phyloP scores from a whole-genome alignment of 139 green algal genomes.

The Micromonas commoda region DNA sequence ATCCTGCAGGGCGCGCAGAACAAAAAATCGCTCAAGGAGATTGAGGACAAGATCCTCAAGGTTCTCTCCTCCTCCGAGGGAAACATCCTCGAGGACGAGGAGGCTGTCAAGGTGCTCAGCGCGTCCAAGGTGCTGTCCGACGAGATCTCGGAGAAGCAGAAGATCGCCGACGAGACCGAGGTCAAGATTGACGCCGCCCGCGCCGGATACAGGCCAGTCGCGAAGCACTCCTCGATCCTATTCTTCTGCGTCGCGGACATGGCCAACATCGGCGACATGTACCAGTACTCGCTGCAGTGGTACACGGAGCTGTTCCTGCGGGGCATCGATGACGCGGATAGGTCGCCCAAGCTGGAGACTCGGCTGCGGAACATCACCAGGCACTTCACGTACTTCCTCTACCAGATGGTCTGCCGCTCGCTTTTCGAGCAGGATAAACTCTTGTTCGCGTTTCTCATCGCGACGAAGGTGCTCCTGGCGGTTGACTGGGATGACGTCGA shows the following conservation, averaged over 20 bases:
- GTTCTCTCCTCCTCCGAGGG: constrained; percentile 65
- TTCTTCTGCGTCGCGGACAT: constrained; percentile 79
- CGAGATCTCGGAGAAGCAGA: constrained; percentile 57
- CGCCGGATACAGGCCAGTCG: constrained; percentile 59
- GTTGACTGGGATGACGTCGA: constrained; percentile 32
- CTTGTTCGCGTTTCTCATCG: constrained; percentile 79
- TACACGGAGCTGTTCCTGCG: constrained; percentile 71
- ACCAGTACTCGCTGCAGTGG: constrained; percentile 79
- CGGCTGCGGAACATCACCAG: constrained; percentile 75
- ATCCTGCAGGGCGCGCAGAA: constrained; percentile 70
- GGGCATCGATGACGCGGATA: constrained; percentile 25
- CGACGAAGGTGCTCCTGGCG: constrained; percentile 53
- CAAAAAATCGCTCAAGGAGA: constrained; percentile 65
- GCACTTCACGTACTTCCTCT: constrained; percentile 77
- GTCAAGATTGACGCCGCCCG: constrained; percentile 63
- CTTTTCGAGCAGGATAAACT: constrained; percentile 83
- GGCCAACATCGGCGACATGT: constrained; percentile 68
- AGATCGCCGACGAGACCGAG: constrained; percentile 63
- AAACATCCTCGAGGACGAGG: constrained; percentile 69
- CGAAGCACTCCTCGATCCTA: constrained; percentile 57
- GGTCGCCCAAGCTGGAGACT: constrained; percentile 35
- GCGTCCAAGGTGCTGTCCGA: constrained; percentile 68
- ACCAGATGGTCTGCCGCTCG: constrained; percentile 57
- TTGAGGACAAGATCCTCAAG: constrained; percentile 74
- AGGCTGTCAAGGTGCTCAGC: constrained; percentile 72